Conservation (phyloP, 768 basidiomycete genomes). For the Candolleomyces eurysporus region DNA sequence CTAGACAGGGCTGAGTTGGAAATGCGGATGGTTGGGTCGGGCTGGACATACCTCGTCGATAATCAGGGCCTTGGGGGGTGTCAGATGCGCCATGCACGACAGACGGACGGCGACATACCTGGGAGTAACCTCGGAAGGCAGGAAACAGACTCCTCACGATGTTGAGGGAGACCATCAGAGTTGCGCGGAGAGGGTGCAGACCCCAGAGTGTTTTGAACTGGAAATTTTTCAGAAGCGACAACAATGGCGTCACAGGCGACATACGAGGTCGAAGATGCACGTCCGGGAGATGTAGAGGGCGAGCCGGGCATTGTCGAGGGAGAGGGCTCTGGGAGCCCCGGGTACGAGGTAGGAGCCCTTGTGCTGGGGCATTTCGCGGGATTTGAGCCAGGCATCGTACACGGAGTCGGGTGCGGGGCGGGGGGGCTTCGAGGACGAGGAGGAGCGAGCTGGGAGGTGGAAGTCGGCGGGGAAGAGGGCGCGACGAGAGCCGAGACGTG, state of each 20-base stretch:
- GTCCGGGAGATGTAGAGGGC: slow-evolving; percentile 54
- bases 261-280: slow-evolving; percentile 56
- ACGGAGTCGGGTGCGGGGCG: slow-evolving; percentile 26
- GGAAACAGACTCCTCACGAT: slow-evolving; percentile 73
- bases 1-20: slow-evolving; percentile 35
- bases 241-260: slow-evolving; percentile 15
- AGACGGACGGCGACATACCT: slow-evolving; percentile 36
- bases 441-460: slow-evolving; percentile 26
- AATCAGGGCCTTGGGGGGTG: slow-evolving; percentile 57
- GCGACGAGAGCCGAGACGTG: slow-evolving; percentile 32
- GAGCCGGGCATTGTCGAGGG: slow-evolving; percentile 50
- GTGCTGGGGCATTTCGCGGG: slow-evolving; percentile 48
- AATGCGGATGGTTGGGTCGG: slow-evolving; percentile 13
- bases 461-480: slow-evolving; percentile 37
- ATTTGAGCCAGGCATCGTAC: slow-evolving; percentile 59
- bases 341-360: slow-evolving; percentile 51
- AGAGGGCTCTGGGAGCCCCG: slow-evolving; percentile 69
- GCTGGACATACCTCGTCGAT: slow-evolving; percentile 67
- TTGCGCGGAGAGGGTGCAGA: slow-evolving; percentile 66
- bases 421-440: slow-evolving; percentile 19
- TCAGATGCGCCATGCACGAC: slow-evolving; percentile 13
- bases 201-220: slow-evolving; percentile 43
- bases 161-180: slow-evolving; percentile 70
- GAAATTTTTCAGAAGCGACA: slow-evolving; percentile 3
- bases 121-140: slow-evolving; percentile 82